Evolutionary conservation across 164 flowering plant species (phyloP).

Genomic region (Amborella trichopoda): DNA sequence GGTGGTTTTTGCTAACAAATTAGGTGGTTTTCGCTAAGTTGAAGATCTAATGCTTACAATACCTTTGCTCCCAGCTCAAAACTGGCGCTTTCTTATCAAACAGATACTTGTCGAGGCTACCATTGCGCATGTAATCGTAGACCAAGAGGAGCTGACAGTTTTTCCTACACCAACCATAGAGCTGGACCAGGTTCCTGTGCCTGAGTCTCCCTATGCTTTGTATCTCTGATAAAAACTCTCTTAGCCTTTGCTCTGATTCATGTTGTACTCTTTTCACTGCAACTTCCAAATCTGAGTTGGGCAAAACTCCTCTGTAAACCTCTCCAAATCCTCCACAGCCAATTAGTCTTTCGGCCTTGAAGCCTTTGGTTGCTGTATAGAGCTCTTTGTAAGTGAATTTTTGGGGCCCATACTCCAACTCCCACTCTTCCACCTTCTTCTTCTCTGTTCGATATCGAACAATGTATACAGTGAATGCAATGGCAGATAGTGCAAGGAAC

Average conservation of each 20-base stretch:
- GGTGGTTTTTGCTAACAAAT: no score
- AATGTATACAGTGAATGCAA: slow-evolving; percentile 7
- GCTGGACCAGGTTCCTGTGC: slow-evolving; percentile 58
- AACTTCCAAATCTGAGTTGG: slow-evolving; percentile 18
- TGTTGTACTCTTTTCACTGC: slow-evolving; percentile 66
- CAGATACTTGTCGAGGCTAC: slow-evolving; percentile 60
- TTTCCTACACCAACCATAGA: slow-evolving; percentile 61
- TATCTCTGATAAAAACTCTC: slow-evolving; percentile 59
- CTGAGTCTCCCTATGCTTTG: slow-evolving; percentile 54
- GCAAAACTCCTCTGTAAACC: slow-evolving; percentile 60
- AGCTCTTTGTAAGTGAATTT: slow-evolving; percentile 51
- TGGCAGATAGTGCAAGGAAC: not conserved
- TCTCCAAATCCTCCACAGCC: slow-evolving; percentile 73
- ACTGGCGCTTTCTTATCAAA: slow-evolving; percentile 24
- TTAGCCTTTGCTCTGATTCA: slow-evolving; percentile 47
- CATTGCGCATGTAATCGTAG: slow-evolving; percentile 69
- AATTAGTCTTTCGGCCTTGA: slow-evolving; percentile 41
- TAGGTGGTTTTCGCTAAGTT: no score
- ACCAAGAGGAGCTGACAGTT: slow-evolving; percentile 48
- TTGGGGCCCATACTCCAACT: slow-evolving; percentile 55
- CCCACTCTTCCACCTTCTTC: slow-evolving; percentile 65
- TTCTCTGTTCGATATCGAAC: slow-evolving; percentile 19
- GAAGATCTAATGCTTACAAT: no score
- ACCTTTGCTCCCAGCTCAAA: slow-evolving; percentile 58
- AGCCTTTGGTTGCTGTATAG: slow-evolving; percentile 53